Evolutionary conservation across 1,139 yeast genomes (phyloP).

Genomic region (Yamadazyma triangularis): DNA sequence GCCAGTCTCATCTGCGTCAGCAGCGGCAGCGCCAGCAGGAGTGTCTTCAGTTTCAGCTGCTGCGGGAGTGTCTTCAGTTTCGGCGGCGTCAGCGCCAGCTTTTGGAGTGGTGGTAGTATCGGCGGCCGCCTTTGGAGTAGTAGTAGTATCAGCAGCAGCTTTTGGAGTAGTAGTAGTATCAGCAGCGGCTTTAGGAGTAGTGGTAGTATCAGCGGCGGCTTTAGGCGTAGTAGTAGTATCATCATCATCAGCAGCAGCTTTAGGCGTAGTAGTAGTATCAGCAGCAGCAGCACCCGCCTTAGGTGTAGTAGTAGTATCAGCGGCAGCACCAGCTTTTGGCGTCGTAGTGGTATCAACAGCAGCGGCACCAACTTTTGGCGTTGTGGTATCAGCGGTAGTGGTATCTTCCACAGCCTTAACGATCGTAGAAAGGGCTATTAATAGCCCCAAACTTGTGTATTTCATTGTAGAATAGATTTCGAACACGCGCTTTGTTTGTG

Average conservation of each 20-base stretch:
- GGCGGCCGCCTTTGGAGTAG: conserved; percentile 3
- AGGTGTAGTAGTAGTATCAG: conserved; percentile 4
- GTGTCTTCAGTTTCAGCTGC: conserved; percentile 5
- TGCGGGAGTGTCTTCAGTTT: conserved; percentile 3
- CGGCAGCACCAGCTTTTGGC: conserved; percentile 1
- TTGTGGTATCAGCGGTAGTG: conserved; percentile 1
- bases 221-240: neutral
- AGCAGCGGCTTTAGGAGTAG: conserved; percentile 2
- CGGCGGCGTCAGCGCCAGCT: neutral
- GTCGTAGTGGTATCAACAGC: conserved; percentile 4
- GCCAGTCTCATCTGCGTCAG: conserved; percentile 7
- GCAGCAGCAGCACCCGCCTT: conserved; percentile 10
- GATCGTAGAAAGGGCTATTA: too few relatives aligned
- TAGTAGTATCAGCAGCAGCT: conserved; percentile 8
- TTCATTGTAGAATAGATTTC: too few relatives aligned
- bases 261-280: conserved; percentile 8
- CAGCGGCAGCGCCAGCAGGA: conserved; percentile 4
- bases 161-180: conserved; percentile 4
- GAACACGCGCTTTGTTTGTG: too few relatives aligned
- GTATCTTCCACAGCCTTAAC: too few relatives aligned
- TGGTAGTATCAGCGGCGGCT: conserved; percentile 1
- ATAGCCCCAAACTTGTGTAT: too few relatives aligned
- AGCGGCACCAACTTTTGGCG: conserved; percentile 5
- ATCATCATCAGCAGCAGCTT: neutral
- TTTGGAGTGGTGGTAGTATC: neutral